Evolutionary conservation across 2,329 filamentous ascomycete genomes (phyloP), one percentile per base, ranked within the genome.

Genomic region (Graphilbum fragrans): DNA sequence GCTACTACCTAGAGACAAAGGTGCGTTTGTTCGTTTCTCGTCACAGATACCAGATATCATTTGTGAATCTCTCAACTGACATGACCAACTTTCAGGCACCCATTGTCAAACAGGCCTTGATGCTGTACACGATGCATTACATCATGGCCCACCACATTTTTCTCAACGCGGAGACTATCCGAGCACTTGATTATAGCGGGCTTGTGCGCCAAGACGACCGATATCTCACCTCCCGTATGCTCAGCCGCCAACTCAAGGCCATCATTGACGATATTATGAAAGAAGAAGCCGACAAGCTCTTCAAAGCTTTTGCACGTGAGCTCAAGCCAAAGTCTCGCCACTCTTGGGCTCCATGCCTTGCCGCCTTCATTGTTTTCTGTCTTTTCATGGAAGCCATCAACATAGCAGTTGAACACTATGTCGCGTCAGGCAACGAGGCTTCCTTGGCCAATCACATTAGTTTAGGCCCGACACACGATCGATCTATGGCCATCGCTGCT

Each of bases 381-480:
- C 59, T 76, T 31, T 73, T 74, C 52, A 74, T 77, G 70, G 72
- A 77, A 56, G 58, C 66, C 20, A 65, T 74, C 39, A 70, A 75
- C 57, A 60, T 64, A 23, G 64, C 70, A 8, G 61, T 70, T 25
- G 71, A 76, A 55, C 59, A 58, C 9, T 75, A 71, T 49, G 65
- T 70, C 38, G 56, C 70, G 11, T 60, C 64, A 22, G 62, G 70
- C 48, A 72, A 70, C 52, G 67, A 75, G 55, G 61, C 70, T 49
- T 58, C 59, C 44, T 49, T 65, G 43, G 60, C 62, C 33, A 50
- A 55, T 21, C 57, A 61, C 7, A 53, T 53, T 50, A 65, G 60
- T 51, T 55, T 58, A 42, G 22, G 38, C 2, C 39, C 40, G 14
- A 20, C 32, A 10, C 4, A 38, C 11, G 7, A 32, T 7, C 63